phyloP scores from a whole-genome alignment of 148 eudicot genomes.

The Chenopodium berlandieri region DNA sequence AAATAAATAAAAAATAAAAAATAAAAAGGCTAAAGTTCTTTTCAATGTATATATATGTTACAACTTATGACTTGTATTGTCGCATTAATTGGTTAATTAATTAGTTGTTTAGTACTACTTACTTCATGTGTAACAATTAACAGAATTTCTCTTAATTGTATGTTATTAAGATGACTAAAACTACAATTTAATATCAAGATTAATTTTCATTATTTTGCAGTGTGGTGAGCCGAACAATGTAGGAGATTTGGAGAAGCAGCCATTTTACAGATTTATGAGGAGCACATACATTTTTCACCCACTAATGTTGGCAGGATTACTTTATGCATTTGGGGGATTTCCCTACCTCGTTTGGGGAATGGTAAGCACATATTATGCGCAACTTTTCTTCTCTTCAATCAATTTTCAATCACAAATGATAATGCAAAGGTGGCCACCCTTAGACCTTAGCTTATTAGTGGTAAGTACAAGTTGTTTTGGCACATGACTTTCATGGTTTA shows the following conservation, averaged over 20 bases:
- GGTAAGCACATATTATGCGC: constrained; percentile 36
- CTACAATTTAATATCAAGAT: not conserved
- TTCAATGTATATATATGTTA: too few relatives aligned
- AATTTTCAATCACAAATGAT: too few relatives aligned
- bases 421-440: too few relatives aligned
- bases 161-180: not conserved
- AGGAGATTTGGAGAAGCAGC: constrained; percentile 69
- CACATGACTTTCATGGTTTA: too few relatives aligned
- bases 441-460: too few relatives aligned
- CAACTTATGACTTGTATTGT: too few relatives aligned
- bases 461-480: too few relatives aligned
- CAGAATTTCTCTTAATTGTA: too few relatives aligned
- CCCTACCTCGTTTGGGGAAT: constrained; percentile 87
- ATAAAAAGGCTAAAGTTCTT: not conserved
- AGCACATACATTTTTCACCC: constrained; percentile 61
- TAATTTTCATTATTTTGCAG: constrained; percentile 31
- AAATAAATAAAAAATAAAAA: too few relatives aligned
- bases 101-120: not conserved
- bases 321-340: constrained; percentile 70
- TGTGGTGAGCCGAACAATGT: constrained; percentile 72
- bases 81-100: too few relatives aligned
- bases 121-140: too few relatives aligned
- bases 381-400: not conserved
- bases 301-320: constrained; percentile 46
- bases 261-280: constrained; percentile 59